Base-by-base conservation (phyloP, 108 stramenopile species). In the Pseudonitzschia multiseries region DNA sequence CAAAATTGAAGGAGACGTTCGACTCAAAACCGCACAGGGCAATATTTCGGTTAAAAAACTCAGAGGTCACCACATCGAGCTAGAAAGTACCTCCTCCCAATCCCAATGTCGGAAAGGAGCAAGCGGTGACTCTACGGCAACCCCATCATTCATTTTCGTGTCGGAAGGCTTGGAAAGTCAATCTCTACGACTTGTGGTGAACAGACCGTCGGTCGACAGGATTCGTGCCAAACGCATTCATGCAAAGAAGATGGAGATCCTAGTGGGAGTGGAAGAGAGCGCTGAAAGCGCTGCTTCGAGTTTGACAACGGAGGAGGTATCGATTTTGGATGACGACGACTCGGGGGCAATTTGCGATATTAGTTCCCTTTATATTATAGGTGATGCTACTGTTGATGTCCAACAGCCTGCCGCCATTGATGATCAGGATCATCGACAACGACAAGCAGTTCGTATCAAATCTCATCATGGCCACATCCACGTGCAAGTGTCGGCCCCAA, bases 1-100 rank as follows among this genome's bases (percentile, higher is more conserved):
- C 50, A 94, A 94, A 76, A 57, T 94, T 24, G 93, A 94, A 78
- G 93, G 93, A 24, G 87, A 92, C 57, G 77, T 80, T 12, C 69
- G 78, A 17, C 69, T 93, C 14, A 44, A 61, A 24, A 91, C 93
- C 21, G 46, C 73, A 14, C 51, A 65, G 24, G 89, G 90, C 15
- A 75, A 79, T 42, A 86, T 94, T 48, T 42, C n/a, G 40, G 86
- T 90, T 17, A 53, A 71, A 24, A 91, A 89, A 72, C 66, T 94
- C 12, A 70, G 93, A 28, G 93, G 90, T 4, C 87, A 94, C 66
- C 64, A 56, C 43, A 82, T 94, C 44, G 65, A 78, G 10, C 50
- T 94, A 31, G 63, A 78, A 32, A 72, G 83, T 0, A 5, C 48
- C 57, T 64, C 9, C 12, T 18, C 18, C 13, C 9, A 48, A 10